These are phyloP conservation scores for Ganoderma meredithae DNA, from an alignment of 1,284 basidiomycete species.

Conservation along the genomic window DNA sequence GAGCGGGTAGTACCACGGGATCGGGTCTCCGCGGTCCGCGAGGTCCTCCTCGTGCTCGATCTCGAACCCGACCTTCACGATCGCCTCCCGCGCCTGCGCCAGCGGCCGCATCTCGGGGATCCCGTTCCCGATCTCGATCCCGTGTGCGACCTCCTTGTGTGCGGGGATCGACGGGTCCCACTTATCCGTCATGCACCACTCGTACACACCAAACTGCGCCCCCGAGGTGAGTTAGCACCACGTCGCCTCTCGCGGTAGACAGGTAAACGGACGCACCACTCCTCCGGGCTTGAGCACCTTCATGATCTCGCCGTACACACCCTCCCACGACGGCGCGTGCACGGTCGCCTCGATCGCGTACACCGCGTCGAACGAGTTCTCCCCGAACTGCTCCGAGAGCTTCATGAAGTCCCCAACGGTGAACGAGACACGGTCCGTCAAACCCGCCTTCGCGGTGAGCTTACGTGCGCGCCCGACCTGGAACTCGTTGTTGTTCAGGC, in stretches of 20 bases:
- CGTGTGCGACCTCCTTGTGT: slow-evolving; percentile 94
- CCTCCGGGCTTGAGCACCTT: slow-evolving; percentile 98
- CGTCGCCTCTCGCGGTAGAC: neutral
- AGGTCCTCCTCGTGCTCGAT: slow-evolving; percentile 95
- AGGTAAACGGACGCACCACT: slow-evolving; percentile 63
- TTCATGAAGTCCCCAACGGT: slow-evolving; percentile 98
- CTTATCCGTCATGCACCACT: slow-evolving; percentile 98
- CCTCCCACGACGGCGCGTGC: slow-evolving; percentile 95
- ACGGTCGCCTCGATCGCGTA: slow-evolving; percentile 99
- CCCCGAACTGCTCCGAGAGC: slow-evolving; percentile 90
- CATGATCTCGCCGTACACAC: slow-evolving; percentile 93
- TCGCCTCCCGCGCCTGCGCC: slow-evolving; percentile 75
- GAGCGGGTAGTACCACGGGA: slow-evolving; percentile 97
- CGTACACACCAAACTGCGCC: slow-evolving; percentile 93
- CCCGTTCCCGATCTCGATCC: slow-evolving; percentile 92
- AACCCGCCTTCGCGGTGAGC: slow-evolving; percentile 84
- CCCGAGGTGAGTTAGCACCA: slow-evolving; percentile 3
- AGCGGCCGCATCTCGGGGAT: slow-evolving; percentile 97
- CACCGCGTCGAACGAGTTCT: slow-evolving; percentile 94
- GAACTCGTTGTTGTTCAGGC: slow-evolving; percentile 98
- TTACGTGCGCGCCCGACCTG: slow-evolving; percentile 87
- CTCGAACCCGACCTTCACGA: slow-evolving; percentile 88
- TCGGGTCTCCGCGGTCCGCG: slow-evolving; percentile 82
- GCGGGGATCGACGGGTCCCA: slow-evolving; percentile 90
- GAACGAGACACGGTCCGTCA: slow-evolving; percentile 83